Conservation (phyloP, 2,329 filamentous ascomycete species). For the Stagonosporopsis chrysanthemi region DNA sequence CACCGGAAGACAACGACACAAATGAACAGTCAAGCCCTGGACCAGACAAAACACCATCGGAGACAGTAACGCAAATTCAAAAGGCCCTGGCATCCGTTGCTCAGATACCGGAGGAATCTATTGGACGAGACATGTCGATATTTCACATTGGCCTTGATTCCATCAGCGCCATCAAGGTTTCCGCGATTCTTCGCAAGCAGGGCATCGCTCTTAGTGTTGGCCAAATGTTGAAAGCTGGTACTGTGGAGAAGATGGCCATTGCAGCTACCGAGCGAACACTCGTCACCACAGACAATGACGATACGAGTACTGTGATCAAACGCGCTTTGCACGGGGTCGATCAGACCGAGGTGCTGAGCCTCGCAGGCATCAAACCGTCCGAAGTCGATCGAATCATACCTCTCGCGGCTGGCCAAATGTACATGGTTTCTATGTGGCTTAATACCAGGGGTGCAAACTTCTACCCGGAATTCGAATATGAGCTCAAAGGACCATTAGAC, state of each 20-base stretch:
- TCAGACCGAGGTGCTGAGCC: slow-evolving; percentile 48
- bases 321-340: slow-evolving; percentile 51
- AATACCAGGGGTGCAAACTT: slow-evolving; percentile 72
- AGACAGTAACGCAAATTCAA: slow-evolving; percentile 52
- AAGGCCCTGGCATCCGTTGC: slow-evolving; percentile 65
- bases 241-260: slow-evolving; percentile 69
- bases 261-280: slow-evolving; percentile 32
- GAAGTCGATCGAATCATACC: slow-evolving; percentile 69
- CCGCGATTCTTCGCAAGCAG: slow-evolving; percentile 70
- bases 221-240: slow-evolving; percentile 72
- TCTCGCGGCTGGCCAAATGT: slow-evolving; percentile 77
- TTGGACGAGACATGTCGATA: slow-evolving; percentile 69
- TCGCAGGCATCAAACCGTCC: slow-evolving; percentile 52
- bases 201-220: slow-evolving; percentile 71
- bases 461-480: slow-evolving; percentile 75
- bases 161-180: slow-evolving; percentile 87
- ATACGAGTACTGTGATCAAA: slow-evolving; percentile 10
- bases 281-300: not conserved
- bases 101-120: slow-evolving; percentile 63
- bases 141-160: slow-evolving; percentile 91
- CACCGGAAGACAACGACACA: not conserved
- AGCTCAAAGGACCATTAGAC: slow-evolving; percentile 53
- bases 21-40: not conserved
- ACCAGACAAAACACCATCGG: slow-evolving; percentile 32
- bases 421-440: slow-evolving; percentile 82